Percentiles rank a stretch among this genome's conserved stretches.
Conservation (phyloP, 2,329 filamentous ascomycete species). For the Neofusicoccum parvum region DNA sequence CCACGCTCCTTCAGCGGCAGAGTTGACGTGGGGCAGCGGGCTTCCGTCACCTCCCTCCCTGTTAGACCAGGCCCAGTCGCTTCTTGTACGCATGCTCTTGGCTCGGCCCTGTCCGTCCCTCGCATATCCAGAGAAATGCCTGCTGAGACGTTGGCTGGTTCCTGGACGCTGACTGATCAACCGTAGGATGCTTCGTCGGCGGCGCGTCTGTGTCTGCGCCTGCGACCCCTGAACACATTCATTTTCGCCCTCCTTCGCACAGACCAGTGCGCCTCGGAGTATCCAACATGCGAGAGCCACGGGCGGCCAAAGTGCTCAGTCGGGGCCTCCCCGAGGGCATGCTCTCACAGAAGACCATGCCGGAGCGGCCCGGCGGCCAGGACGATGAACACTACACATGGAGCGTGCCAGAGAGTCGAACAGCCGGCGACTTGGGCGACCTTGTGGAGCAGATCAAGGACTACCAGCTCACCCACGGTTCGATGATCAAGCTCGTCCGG, state of each 20-base stretch:
- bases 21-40: too few relatives aligned
- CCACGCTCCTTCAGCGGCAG: too few relatives aligned
- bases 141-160: background rate
- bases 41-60: background rate
- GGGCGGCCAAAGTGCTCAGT: background rate
- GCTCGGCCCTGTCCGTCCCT: background rate
- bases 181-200: background rate
- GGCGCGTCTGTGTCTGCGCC: background rate
- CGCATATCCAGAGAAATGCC: background rate
- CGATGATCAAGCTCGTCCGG: slow-evolving; percentile 39
- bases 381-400: background rate
- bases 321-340: background rate
- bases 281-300: background rate
- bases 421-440: background rate
- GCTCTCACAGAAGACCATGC: background rate
- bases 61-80: background rate
- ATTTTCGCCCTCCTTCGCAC: background rate
- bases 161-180: background rate
- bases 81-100: background rate
- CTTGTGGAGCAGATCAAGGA: slow-evolving; percentile 38
- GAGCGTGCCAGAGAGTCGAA: background rate
- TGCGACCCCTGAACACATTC: background rate
- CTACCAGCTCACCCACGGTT: slow-evolving; percentile 47
- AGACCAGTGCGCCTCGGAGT: background rate
- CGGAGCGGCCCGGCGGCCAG: background rate